A percentile compares a stretch with the other conserved stretches of the same genome.
phyloP scores from a whole-genome alignment of 352 stramenopile genomes.

The Globisporangium lucens region DNA sequence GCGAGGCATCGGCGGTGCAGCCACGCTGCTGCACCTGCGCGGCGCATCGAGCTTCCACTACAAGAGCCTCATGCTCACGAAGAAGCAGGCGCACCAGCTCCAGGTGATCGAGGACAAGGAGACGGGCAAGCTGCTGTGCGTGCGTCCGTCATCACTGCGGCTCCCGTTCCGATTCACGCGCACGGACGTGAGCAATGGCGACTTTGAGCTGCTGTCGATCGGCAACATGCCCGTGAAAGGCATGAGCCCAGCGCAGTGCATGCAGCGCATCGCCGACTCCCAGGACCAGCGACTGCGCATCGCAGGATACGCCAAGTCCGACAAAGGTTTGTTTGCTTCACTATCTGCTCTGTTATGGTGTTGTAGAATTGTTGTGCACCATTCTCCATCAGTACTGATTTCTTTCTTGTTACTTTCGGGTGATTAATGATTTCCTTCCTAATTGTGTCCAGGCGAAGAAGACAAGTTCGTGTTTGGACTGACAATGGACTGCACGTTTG shows the following conservation, averaged over 20 bases:
- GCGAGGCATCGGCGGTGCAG: constrained; percentile 53
- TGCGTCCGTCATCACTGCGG: constrained; percentile 33
- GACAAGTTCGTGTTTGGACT: constrained; percentile 65
- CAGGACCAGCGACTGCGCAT: constrained; percentile 22
- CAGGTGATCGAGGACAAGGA: constrained; percentile 46
- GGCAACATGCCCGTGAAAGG: constrained; percentile 41
- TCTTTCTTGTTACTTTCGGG: background rate
- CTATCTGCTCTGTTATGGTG: background rate
- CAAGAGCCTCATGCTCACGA: constrained; percentile 42
- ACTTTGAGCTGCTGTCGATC: constrained; percentile 72
- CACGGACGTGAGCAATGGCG: constrained; percentile 51
- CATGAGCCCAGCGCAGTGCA: constrained; percentile 31
- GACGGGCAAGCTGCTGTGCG: constrained; percentile 40
- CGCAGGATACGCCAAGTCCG: constrained; percentile 23
- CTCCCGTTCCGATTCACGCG: constrained; percentile 56
- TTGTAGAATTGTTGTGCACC: background rate
- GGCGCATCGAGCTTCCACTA: constrained; percentile 41
- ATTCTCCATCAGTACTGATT: background rate
- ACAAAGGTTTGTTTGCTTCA: constrained; percentile 12
- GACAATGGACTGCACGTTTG: constrained; percentile 59
- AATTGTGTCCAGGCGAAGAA: background rate
- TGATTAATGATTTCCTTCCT: background rate
- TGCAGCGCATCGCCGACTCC: constrained; percentile 31
- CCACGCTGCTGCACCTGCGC: constrained; percentile 53
- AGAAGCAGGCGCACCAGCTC: constrained; percentile 31